phyloP scores from a whole-genome alignment of 305 asterid genomes.

The Fraxinus velutina region DNA sequence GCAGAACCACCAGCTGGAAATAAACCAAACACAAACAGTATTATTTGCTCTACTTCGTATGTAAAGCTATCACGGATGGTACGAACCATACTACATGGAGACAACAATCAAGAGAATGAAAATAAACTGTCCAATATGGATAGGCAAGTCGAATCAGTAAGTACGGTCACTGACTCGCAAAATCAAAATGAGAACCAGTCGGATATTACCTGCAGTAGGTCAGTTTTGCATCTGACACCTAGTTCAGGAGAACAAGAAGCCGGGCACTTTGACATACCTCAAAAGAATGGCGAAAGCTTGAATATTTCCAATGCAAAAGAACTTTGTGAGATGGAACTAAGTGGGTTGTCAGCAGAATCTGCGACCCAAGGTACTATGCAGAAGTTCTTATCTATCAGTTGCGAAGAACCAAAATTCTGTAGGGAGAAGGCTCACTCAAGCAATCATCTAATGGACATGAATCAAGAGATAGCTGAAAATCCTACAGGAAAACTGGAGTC shows the following conservation, averaged over 20 bases:
- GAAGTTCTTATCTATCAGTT: constrained; percentile 27
- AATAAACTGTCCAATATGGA: constrained; percentile 24
- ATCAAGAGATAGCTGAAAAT: constrained; percentile 24
- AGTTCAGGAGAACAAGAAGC: constrained; percentile 34
- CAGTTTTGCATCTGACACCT: constrained; percentile 23
- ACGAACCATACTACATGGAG: constrained; percentile 41
- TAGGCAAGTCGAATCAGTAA: constrained; percentile 30
- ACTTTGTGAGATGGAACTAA: constrained; percentile 44
- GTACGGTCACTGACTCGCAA: constrained; percentile 31
- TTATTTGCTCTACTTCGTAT: constrained; percentile 40
- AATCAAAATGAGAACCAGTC: constrained; percentile 26
- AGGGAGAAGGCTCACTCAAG: constrained; percentile 36
- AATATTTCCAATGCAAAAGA: constrained; percentile 30
- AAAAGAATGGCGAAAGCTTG: constrained; percentile 26
- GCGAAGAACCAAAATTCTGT: constrained; percentile 29
- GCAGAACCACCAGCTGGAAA: constrained; percentile 37
- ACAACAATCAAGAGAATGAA: constrained; percentile 33
- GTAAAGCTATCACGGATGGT: constrained; percentile 58
- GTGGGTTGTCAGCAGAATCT: constrained; percentile 34
- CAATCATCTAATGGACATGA: constrained; percentile 33
- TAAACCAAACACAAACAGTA: constrained; percentile 28
- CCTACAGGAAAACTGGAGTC: constrained; percentile 29
- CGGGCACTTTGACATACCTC: constrained; percentile 24
- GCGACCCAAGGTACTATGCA: neutral
- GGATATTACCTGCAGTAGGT: constrained; percentile 18